Conservation (phyloP, 1,139 yeast genomes). For the Geotrichum macrosporum region DNA sequence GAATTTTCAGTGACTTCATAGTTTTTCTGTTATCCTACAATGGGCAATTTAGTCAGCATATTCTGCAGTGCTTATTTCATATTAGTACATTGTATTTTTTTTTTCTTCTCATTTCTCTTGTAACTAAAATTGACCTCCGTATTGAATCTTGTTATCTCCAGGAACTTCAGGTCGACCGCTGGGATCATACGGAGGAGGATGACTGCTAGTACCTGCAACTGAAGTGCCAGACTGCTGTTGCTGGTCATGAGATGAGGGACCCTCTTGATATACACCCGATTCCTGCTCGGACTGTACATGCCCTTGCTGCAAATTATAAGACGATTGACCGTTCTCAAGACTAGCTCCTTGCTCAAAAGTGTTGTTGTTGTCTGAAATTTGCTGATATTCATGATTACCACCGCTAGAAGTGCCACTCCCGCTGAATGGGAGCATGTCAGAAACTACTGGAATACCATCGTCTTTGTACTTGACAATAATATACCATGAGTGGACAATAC, state of each 20-base stretch:
- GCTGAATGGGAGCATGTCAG: conserved; percentile 9
- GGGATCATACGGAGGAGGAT: conserved; percentile 25
- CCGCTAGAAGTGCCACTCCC: conserved; percentile 1
- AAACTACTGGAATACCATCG: conserved; percentile 50
- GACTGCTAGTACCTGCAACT: conserved; percentile 2
- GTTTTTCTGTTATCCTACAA: no score
- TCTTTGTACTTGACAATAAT: conserved; percentile 44
- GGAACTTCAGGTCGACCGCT: conserved; percentile 18
- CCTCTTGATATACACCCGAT: no score
- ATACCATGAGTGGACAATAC: conserved; percentile 46
- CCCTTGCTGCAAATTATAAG: background rate
- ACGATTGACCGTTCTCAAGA: conserved; percentile 2
- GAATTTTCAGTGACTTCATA: no score
- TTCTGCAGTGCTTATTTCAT: background rate
- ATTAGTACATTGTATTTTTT: background rate
- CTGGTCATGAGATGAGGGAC: no score
- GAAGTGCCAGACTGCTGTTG: conserved; percentile 9
- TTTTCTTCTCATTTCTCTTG: background rate
- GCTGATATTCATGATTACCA: conserved; percentile 9
- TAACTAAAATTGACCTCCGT: conserved; percentile 20
- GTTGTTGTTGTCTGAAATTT: conserved; percentile 10
- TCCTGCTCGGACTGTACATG: no score
- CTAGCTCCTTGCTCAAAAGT: conserved; percentile 5
- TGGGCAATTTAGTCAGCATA: no score
- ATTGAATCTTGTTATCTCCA: conserved; percentile 31